These are phyloP conservation scores for Trametes villosa DNA, from an alignment of 768 basidiomycete genomes.

Conservation along the genomic window DNA sequence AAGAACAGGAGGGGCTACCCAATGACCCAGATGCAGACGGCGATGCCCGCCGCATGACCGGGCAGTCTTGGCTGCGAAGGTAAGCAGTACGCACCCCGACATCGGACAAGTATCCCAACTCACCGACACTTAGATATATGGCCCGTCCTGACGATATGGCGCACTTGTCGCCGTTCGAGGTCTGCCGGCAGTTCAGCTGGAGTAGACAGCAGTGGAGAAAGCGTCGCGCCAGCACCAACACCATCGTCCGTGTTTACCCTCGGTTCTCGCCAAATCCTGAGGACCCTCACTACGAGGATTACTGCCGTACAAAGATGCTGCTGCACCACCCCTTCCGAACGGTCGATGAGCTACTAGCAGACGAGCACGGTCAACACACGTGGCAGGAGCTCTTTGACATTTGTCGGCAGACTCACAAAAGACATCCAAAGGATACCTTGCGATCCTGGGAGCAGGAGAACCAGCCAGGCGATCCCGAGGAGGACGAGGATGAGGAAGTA, in stretches of 20 bases:
- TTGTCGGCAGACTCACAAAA: neutral
- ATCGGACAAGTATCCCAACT: neutral
- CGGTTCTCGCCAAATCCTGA: neutral
- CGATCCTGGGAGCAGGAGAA: neutral
- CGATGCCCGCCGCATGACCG: neutral
- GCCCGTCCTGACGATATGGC: neutral
- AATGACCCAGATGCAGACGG: neutral
- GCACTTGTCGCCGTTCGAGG: neutral
- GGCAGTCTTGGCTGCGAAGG: neutral
- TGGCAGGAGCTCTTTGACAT: neutral
- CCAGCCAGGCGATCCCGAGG: slow-evolving; percentile 1
- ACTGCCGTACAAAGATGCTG: neutral
- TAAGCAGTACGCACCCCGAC: neutral
- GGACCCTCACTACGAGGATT: neutral
- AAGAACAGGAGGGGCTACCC: neutral
- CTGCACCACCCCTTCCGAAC: neutral
- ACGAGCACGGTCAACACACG: neutral
- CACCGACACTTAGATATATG: neutral
- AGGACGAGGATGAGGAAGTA: slow-evolving; percentile 14
- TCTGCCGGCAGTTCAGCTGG: neutral
- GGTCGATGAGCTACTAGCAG: neutral
- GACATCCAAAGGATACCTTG: slow-evolving; percentile 4
- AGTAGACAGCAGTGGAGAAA: neutral
- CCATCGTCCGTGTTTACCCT: neutral
- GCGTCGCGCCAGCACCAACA: neutral